These are phyloP conservation scores for Saturnispora silvae DNA, from an alignment of 805 yeast genomes.

Conservation along the genomic window DNA sequence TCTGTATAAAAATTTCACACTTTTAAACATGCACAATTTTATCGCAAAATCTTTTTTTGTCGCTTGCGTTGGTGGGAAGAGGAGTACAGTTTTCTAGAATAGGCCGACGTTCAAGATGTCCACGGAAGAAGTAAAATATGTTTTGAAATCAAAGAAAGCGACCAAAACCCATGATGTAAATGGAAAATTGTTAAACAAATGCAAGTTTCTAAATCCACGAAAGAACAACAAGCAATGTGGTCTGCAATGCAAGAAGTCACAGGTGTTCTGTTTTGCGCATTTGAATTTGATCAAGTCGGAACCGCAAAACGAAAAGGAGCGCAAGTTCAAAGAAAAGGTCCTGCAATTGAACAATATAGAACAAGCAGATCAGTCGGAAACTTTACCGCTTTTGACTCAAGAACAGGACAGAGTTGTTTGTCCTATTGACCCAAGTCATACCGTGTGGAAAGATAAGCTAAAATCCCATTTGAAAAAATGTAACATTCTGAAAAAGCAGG, in stretches of 20 bases:
- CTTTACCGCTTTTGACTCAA: slow-evolving; percentile 17
- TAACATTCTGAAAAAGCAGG: slow-evolving; percentile 30
- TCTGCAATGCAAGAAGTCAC: slow-evolving; percentile 42
- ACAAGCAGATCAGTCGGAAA: slow-evolving; percentile 3
- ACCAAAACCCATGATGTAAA: slow-evolving; percentile 4
- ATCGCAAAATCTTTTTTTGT: not conserved
- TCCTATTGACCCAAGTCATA: slow-evolving; percentile 67
- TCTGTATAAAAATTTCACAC: not conserved
- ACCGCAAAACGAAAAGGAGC: slow-evolving; percentile 1
- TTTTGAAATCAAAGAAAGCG: not conserved
- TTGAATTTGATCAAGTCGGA: slow-evolving; percentile 8
- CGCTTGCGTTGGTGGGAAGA: too few species aligned
- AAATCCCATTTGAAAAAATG: slow-evolving; percentile 53
- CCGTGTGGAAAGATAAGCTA: slow-evolving; percentile 53
- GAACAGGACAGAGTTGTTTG: slow-evolving; percentile 48
- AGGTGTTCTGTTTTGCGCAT: slow-evolving; percentile 56
- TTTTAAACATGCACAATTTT: not conserved
- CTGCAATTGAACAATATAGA: not conserved
- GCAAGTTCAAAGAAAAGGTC: not conserved
- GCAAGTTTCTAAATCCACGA: slow-evolving; percentile 38
- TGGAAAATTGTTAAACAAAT: slow-evolving; percentile 20
- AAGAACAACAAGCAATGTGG: slow-evolving; percentile 48
- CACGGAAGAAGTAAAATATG: too few species aligned
- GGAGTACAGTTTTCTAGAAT: too few species aligned
- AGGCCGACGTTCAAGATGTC: too few species aligned